A percentile compares a stretch with the other conserved stretches of the same genome.
phyloP scores from a whole-genome alignment of 768 basidiomycete genomes.

The Leccinum truebloodii region DNA sequence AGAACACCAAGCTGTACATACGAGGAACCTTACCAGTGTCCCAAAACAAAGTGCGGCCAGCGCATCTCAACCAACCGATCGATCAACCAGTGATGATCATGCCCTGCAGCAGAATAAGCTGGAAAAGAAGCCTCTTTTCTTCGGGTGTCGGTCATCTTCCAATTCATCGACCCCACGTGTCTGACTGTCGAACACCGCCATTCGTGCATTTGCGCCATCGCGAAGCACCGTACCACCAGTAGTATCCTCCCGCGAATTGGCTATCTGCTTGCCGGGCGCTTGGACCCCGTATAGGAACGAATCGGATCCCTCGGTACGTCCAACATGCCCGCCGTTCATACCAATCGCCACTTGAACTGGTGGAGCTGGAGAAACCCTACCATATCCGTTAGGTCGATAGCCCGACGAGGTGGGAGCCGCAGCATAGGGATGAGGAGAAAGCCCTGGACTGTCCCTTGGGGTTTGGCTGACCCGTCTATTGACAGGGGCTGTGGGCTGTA shows the following conservation, averaged over 20 bases:
- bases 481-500: constrained; percentile 65
- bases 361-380: constrained; percentile 51
- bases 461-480: constrained; percentile 71
- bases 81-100: constrained; percentile 38
- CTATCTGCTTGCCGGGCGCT: constrained; percentile 47
- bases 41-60: constrained; percentile 31
- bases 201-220: constrained; percentile 42
- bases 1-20: too few species aligned
- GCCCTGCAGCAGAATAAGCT: constrained; percentile 69
- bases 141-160: constrained; percentile 66
- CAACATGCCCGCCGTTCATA: constrained; percentile 40
- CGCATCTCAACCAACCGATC: constrained; percentile 25
- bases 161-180: constrained; percentile 59
- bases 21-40: constrained; percentile 22
- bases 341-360: constrained; percentile 39
- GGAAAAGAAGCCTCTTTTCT: constrained; percentile 62
- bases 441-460: constrained; percentile 47
- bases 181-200: constrained; percentile 72
- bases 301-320: constrained; percentile 59
- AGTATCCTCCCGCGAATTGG: constrained; percentile 53
- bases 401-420: constrained; percentile 57
- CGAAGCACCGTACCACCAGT: constrained; percentile 42
- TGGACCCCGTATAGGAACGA: constrained; percentile 66
- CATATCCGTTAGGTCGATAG: constrained; percentile 56
- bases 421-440: constrained; percentile 73